Conservation (phyloP, 352 stramenopile species). For the Pythium vanterpoolii region DNA sequence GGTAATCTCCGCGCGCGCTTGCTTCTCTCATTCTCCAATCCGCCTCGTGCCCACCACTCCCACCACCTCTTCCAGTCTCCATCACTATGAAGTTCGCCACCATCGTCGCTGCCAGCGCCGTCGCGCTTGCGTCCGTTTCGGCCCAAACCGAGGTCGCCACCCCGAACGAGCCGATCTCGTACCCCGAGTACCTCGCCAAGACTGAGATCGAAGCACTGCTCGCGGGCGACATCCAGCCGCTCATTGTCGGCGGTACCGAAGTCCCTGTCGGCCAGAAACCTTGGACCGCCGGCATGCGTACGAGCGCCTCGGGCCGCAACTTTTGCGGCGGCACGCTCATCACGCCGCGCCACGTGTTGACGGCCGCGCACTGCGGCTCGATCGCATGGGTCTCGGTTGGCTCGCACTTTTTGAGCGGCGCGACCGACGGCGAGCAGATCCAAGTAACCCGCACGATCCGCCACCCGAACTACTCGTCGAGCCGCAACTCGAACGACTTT, state of each 20-base stretch:
- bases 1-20: not conserved
- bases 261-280: constrained; percentile 37
- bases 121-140: not conserved
- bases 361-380: constrained; percentile 44
- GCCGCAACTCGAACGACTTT: constrained; percentile 36
- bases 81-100: constrained; percentile 14
- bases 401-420: constrained; percentile 50
- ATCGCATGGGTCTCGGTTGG: constrained; percentile 50
- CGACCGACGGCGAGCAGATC: constrained; percentile 26
- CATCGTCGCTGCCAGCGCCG: not conserved
- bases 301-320: constrained; percentile 3
- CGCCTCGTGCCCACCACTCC: constrained; percentile 4
- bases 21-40: constrained; percentile 14
- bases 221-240: constrained; percentile 18
- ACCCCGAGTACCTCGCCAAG: constrained; percentile 5
- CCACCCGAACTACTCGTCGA: constrained; percentile 18
- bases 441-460: not conserved
- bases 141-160: not conserved
- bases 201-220: not conserved
- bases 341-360: constrained; percentile 37
- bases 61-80: not conserved
- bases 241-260: constrained; percentile 47
- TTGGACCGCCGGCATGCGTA: constrained; percentile 27
- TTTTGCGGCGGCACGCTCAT: constrained; percentile 47
- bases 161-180: constrained; percentile 1